These are phyloP conservation scores for Pugionium cornutum DNA, from an alignment of 345 rosid species.

Conservation along the genomic window DNA sequence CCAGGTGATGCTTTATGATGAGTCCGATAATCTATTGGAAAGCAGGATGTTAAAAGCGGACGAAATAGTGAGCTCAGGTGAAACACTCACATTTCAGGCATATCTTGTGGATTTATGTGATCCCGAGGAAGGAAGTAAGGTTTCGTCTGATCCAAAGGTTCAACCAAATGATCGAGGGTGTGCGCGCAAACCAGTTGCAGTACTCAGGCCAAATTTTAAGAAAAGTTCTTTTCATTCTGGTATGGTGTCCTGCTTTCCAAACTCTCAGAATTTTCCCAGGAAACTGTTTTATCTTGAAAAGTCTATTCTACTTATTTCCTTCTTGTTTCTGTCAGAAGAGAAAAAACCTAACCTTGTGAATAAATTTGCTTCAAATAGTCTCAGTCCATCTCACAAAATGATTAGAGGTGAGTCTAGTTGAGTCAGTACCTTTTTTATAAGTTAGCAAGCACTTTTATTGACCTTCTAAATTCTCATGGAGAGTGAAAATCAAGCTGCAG, in stretches of 20 bases:
- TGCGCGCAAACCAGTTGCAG: conserved; percentile 30
- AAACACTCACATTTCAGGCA: conserved; percentile 59
- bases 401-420: conserved; percentile 57
- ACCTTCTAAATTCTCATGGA: not conserved
- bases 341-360: conserved; percentile 37
- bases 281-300: conserved; percentile 6
- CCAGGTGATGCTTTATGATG: conserved; percentile 77
- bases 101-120: conserved; percentile 73
- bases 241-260: conserved; percentile 19
- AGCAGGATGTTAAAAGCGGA: conserved; percentile 64
- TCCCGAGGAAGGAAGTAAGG: conserved; percentile 43
- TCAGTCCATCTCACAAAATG: conserved; percentile 63
- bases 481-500: not conserved
- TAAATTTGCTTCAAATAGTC: conserved; percentile 29
- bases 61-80: conserved; percentile 56
- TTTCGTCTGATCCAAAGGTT: conserved; percentile 27
- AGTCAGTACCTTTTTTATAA: not conserved
- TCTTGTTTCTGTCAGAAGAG: conserved; percentile 30
- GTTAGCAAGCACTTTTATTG: not conserved
- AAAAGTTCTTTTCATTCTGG: conserved; percentile 49
- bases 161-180: conserved; percentile 31
- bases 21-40: conserved; percentile 64
- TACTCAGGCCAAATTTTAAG: conserved; percentile 42
- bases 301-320: not conserved
- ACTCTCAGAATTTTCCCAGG: not conserved